These are phyloP conservation scores for Pseudogymnoascus pannorum DNA, from an alignment of 2,329 filamentous ascomycete genomes.

Conservation along the genomic window DNA sequence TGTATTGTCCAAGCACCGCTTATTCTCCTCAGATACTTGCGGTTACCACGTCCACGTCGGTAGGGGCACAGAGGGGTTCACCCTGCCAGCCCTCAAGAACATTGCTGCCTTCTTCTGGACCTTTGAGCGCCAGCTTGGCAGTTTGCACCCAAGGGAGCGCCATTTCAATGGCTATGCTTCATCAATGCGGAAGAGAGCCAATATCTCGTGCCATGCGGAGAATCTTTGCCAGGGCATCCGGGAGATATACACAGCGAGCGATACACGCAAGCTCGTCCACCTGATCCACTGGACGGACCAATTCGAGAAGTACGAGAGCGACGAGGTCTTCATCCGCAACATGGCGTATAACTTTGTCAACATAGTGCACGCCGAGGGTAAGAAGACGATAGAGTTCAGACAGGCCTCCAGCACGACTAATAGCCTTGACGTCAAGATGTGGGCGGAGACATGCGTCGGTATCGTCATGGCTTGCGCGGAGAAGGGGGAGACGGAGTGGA, in stretches of 20 bases:
- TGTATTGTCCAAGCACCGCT: constrained; percentile 15
- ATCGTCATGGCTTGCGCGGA: background rate
- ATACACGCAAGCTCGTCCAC: background rate
- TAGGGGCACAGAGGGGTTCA: constrained; percentile 20
- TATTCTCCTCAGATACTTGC: constrained; percentile 20
- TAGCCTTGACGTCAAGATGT: background rate
- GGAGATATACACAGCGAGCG: background rate
- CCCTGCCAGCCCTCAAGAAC: constrained; percentile 23
- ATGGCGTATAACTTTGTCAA: background rate
- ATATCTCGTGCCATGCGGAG: background rate
- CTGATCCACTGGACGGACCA: background rate
- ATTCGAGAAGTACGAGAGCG: background rate
- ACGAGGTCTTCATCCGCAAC: background rate
- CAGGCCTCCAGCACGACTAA: background rate
- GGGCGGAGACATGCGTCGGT: background rate
- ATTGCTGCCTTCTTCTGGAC: constrained; percentile 22
- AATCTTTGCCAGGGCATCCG: background rate
- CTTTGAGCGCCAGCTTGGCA: constrained; percentile 24
- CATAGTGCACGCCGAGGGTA: background rate
- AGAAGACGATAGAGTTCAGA: background rate
- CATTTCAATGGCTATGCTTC: background rate
- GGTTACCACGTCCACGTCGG: constrained; percentile 30
- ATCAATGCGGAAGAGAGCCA: background rate
- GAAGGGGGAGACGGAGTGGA: background rate
- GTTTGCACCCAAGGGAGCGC: constrained; percentile 20